These are phyloP conservation scores for Arthrinium puccinioides DNA, from an alignment of 2,329 filamentous ascomycete species.

Conservation along the genomic window DNA sequence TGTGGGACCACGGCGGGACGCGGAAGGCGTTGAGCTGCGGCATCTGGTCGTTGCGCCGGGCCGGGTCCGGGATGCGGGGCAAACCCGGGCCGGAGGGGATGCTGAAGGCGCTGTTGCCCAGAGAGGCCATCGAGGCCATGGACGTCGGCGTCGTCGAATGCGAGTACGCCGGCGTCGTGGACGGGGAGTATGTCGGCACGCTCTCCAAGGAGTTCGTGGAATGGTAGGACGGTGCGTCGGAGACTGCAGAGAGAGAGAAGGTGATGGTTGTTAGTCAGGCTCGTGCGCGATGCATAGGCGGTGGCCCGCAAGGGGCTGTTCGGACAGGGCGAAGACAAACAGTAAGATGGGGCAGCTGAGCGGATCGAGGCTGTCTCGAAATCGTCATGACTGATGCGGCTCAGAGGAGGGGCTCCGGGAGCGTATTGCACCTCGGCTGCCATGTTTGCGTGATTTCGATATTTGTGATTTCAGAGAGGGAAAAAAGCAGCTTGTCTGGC, in stretches of 20 bases:
- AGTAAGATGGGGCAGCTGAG: slow-evolving; percentile 62
- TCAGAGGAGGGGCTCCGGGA: slow-evolving; percentile 12
- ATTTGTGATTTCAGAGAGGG: neutral
- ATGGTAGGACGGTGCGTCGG: slow-evolving; percentile 59
- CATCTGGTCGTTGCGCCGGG: slow-evolving; percentile 37
- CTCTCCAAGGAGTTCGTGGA: slow-evolving; percentile 40
- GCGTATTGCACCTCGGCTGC: slow-evolving; percentile 19
- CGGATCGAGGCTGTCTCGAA: slow-evolving; percentile 61
- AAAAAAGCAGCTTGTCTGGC: neutral
- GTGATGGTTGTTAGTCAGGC: neutral
- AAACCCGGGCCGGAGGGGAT: too few relatives aligned
- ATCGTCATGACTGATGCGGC: slow-evolving; percentile 39
- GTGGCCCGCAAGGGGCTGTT: neutral
- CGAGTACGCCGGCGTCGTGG: slow-evolving; percentile 10
- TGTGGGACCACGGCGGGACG: slow-evolving; percentile 51
- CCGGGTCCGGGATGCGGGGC: slow-evolving; percentile 29
- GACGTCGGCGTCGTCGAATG: slow-evolving; percentile 13
- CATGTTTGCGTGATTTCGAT: slow-evolving; percentile 11
- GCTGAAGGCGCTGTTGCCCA: slow-evolving; percentile 15
- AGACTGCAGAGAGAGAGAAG: slow-evolving; percentile 32
- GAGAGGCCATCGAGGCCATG: slow-evolving; percentile 24
- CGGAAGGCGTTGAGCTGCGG: too few relatives aligned
- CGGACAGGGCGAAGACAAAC: slow-evolving; percentile 21
- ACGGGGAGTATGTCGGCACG: slow-evolving; percentile 10
- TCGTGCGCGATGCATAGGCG: neutral